These are phyloP conservation scores for Russula ochroleuca DNA, from an alignment of 768 basidiomycete species.

Conservation along the genomic window DNA sequence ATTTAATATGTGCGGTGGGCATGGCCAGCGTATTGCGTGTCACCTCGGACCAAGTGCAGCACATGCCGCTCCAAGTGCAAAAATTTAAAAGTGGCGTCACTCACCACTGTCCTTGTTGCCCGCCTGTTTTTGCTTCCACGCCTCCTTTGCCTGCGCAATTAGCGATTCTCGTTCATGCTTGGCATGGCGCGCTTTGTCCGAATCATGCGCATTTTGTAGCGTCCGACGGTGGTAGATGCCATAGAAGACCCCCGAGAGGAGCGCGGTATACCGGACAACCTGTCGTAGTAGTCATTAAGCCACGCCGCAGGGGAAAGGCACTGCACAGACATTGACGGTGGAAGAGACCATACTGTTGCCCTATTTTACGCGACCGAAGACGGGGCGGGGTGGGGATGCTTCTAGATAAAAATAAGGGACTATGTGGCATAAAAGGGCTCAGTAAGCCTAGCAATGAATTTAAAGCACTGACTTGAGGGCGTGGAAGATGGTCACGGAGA, in stretches of 20 bases:
- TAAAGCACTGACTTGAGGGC: constrained; percentile 12
- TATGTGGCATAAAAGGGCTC: too few relatives aligned
- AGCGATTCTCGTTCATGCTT: constrained; percentile 69
- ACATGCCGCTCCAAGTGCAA: not conserved
- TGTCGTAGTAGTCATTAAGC: constrained; percentile 6
- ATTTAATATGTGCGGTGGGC: not conserved
- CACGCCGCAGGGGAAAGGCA: not conserved
- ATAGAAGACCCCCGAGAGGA: constrained; percentile 82
- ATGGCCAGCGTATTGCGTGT: not conserved
- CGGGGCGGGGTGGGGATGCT: constrained; percentile 11
- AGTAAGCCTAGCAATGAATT: constrained; percentile 1
- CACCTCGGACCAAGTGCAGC: not conserved
- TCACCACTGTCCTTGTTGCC: constrained; percentile 52
- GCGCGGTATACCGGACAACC: constrained; percentile 94
- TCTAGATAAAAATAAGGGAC: constrained; percentile 4
- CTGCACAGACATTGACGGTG: constrained; percentile 25
- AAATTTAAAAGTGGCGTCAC: constrained; percentile 31
- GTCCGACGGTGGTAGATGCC: constrained; percentile 91
- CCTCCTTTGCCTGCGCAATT: constrained; percentile 83
- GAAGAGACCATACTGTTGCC: constrained; percentile 24
- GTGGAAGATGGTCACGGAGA: constrained; percentile 16
- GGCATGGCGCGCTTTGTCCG: constrained; percentile 68
- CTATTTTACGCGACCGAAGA: constrained; percentile 23
- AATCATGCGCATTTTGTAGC: constrained; percentile 76
- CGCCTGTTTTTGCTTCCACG: constrained; percentile 78